Evolutionary conservation across 2,329 filamentous ascomycete genomes (phyloP), one percentile per base, ranked within the genome.

Genomic region (Paraconiothyrium sp.): DNA sequence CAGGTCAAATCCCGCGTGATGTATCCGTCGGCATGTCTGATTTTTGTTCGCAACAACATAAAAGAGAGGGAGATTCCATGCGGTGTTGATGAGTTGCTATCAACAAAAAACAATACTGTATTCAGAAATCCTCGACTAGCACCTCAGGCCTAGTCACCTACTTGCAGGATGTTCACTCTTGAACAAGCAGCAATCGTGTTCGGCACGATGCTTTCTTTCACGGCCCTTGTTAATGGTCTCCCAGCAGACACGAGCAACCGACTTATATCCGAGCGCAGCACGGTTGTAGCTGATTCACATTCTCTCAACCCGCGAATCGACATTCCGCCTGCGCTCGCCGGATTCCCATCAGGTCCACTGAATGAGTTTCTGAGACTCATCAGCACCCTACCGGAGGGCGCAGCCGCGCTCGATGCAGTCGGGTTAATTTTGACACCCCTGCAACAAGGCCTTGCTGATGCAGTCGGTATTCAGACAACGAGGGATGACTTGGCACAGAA

Each of bases 351-450:
- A 4, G 59, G 59, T 11, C 59, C 43, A 16, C 27, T 61, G 27
- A 61, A 61, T 30, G 27, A 54, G 35, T 58, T 58, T 22, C 54
- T 61, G 32, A 54, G 49, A 27, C 5, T 61, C 16, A 49, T 61
- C 20, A 61, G 59, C 56, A 58, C n/a, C 43, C 56, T 58, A 16
- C 56, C 46, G n/a, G 9, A 50, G 14, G 56, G 56, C 41, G 54
- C 59, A 54, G 34, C 34, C 22, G 59, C 59, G 13, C 59, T 58
- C 27, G 59, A 61, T 50, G 54, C 59, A 8, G 49, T 58, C 2
- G 59, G 54, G 1, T 30, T 27, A 41, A 34, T 61, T 43, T 32
- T 61, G 43, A 61, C 59, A 11, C 59, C 59, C 8, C 35, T 61
- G 34, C 49, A 58, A 24, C 54, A 61, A 35, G 14, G 30, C 27